These are phyloP conservation scores for Gossypium turneri DNA, from an alignment of 345 rosid genomes.

Conservation along the genomic window DNA sequence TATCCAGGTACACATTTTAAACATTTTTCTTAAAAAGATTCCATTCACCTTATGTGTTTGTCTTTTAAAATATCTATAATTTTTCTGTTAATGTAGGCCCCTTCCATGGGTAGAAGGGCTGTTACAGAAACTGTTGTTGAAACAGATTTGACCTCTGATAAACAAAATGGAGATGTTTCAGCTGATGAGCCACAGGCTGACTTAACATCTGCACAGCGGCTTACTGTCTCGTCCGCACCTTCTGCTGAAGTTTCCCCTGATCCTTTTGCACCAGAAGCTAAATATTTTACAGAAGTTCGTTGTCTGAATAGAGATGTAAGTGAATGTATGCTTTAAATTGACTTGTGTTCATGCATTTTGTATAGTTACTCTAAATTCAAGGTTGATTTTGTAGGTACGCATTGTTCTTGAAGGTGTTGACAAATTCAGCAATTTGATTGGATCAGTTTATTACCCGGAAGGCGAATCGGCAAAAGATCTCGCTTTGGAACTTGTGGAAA, in stretches of 20 bases:
- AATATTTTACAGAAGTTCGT: slow-evolving; percentile 83
- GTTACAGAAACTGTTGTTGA: slow-evolving; percentile 45
- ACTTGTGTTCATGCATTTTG: slow-evolving; percentile 8
- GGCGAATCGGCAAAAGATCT: slow-evolving; percentile 81
- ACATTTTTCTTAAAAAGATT: not conserved
- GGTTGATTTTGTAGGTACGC: slow-evolving; percentile 64
- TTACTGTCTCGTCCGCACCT: slow-evolving; percentile 55
- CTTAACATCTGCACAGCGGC: slow-evolving; percentile 89
- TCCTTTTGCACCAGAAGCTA: slow-evolving; percentile 83
- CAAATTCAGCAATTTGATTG: slow-evolving; percentile 88
- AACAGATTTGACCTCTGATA: slow-evolving; percentile 42
- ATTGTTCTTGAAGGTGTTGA: slow-evolving; percentile 97
- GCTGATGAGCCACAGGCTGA: slow-evolving; percentile 62
- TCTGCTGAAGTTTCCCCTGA: slow-evolving; percentile 64
- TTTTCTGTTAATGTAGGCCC: slow-evolving; percentile 47
- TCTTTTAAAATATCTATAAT: not conserved
- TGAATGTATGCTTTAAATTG: slow-evolving; percentile 12
- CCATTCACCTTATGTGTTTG: not conserved
- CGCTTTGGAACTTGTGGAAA: slow-evolving; percentile 87
- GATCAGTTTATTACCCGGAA: slow-evolving; percentile 84
- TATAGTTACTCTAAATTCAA: slow-evolving; percentile 22
- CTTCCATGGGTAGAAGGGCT: slow-evolving; percentile 79
- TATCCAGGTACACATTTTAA: slow-evolving; percentile 56
- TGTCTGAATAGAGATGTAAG: slow-evolving; percentile 81
- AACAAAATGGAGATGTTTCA: slow-evolving; percentile 61